Percentiles rank a stretch among this genome's conserved stretches.
Evolutionary conservation across 768 basidiomycete genomes (phyloP).

Genomic region (Rhizopogon vinicolor): DNA sequence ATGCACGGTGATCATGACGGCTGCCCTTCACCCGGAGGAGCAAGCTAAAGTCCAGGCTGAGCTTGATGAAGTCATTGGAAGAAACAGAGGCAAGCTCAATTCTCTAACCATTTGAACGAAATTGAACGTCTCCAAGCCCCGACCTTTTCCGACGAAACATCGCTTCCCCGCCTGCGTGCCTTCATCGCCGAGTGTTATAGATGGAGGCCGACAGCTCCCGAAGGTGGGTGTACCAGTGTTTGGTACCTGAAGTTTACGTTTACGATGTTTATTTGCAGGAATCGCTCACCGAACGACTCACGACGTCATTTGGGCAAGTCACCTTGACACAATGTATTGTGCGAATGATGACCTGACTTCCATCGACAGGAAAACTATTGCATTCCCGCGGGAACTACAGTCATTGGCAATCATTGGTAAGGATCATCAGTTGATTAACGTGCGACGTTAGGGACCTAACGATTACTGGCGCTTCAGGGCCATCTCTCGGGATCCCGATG

Average conservation of each 20-base stretch:
- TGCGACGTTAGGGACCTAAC: background rate
- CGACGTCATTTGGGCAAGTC: constrained; percentile 13
- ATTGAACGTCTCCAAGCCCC: constrained; percentile 22
- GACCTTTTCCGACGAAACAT: constrained; percentile 26
- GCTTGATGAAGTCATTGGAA: constrained; percentile 44
- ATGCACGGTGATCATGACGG: constrained; percentile 42
- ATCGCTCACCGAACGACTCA: constrained; percentile 11
- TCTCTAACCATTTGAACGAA: background rate
- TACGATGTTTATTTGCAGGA: background rate
- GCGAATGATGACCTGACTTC: background rate
- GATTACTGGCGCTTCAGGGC: constrained; percentile 12
- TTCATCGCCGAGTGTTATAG: constrained; percentile 31
- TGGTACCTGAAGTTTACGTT: background rate
- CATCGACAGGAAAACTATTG: constrained; percentile 7
- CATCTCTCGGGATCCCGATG: constrained; percentile 31
- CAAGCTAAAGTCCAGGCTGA: constrained; percentile 48
- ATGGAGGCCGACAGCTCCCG: constrained; percentile 26
- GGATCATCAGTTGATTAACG: background rate
- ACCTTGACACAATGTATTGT: background rate
- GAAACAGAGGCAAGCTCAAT: constrained; percentile 9
- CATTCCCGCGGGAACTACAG: constrained; percentile 15
- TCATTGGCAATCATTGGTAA: constrained; percentile 15
- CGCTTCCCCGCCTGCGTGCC: constrained; percentile 26
- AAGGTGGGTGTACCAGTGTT: constrained; percentile 9
- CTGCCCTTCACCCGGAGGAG: constrained; percentile 43